Conservation (phyloP, 108 stramenopile genomes). For the Licmophora abbreviata region DNA sequence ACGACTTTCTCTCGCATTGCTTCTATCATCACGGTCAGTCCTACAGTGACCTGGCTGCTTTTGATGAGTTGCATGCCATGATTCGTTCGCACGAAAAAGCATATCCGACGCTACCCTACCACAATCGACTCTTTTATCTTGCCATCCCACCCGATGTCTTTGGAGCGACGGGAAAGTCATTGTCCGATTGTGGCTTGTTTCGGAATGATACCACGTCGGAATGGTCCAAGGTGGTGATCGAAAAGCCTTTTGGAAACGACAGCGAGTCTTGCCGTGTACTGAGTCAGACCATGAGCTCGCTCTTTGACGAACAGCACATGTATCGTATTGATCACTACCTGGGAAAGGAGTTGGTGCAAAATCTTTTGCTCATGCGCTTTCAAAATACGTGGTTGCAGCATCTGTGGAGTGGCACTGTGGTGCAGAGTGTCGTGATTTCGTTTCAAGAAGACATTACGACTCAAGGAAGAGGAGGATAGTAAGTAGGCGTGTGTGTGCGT, state of each 20-base stretch:
- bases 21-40: constrained; percentile 71
- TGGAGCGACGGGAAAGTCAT: constrained; percentile 67
- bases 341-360: constrained; percentile 87
- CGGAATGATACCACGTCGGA: constrained; percentile 17
- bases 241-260: constrained; percentile 98
- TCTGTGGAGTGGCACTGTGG: constrained; percentile 54
- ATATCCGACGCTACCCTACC: constrained; percentile 5
- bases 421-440: constrained; percentile 40
- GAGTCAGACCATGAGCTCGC: constrained; percentile 11
- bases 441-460: constrained; percentile 83
- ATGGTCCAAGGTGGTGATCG: constrained; percentile 86
- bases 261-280: constrained; percentile 65
- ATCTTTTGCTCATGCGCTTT: constrained; percentile 65
- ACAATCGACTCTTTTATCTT: constrained; percentile 85
- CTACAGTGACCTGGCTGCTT: constrained; percentile 82
- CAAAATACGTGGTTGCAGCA: constrained; percentile 71
- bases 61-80: constrained; percentile 22
- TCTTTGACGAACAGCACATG: constrained; percentile 59
- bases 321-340: constrained; percentile 94
- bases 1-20: constrained; percentile 69
- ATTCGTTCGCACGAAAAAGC: constrained; percentile 1
- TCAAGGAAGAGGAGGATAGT: constrained; percentile 94
- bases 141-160: constrained; percentile 98
- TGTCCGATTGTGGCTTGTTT: constrained; percentile 57
- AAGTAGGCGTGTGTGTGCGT: no score